These are phyloP conservation scores for Hibiscus mutabilis DNA, from an alignment of 345 rosid genomes.

Conservation along the genomic window DNA sequence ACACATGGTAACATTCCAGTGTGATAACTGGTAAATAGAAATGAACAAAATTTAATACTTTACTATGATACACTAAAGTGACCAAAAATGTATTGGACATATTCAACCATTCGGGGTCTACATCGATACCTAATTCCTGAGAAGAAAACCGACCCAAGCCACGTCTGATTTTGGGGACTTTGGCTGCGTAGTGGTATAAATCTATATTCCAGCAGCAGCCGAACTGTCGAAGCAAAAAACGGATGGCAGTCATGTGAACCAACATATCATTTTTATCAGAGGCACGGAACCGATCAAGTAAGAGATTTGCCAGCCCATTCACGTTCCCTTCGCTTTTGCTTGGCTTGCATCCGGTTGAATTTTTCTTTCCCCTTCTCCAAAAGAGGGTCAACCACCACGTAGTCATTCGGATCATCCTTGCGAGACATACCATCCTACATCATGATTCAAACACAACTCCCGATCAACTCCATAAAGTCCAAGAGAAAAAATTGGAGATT, in stretches of 20 bases:
- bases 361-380: constrained; percentile 95
- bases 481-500: not conserved
- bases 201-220: not conserved
- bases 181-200: not conserved
- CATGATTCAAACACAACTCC: constrained; percentile 4
- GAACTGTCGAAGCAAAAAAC: not conserved
- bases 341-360: constrained; percentile 86
- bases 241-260: not conserved
- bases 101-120: too few species aligned
- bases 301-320: constrained; percentile 98
- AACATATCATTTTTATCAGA: constrained; percentile 5
- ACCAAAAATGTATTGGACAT: too few species aligned
- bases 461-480: not conserved
- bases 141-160: too few species aligned
- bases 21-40: too few species aligned
- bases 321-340: constrained; percentile 66
- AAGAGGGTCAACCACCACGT: constrained; percentile 84
- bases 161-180: not conserved
- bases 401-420: constrained; percentile 75
- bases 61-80: too few species aligned
- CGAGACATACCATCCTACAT: constrained; percentile 76
- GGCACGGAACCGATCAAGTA: constrained; percentile 33
- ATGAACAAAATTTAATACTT: too few species aligned
- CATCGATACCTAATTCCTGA: too few species aligned
- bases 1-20: too few species aligned